phyloP scores from a whole-genome alignment of 257 asterid species.

The Schizonepeta tenuifolia region DNA sequence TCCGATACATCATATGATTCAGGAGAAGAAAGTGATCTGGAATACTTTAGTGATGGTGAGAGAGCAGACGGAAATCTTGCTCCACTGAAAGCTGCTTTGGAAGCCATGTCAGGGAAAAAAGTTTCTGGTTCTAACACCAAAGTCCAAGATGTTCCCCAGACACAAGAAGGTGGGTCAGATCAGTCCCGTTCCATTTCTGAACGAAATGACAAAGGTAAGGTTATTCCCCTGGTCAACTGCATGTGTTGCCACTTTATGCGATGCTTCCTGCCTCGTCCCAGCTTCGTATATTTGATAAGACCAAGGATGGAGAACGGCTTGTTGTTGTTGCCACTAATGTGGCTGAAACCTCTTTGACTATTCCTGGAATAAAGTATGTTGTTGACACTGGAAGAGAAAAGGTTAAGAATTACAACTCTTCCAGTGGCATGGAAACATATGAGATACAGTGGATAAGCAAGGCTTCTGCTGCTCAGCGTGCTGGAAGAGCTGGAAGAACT shows the following conservation, averaged over 20 bases:
- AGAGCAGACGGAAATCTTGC: conserved; percentile 46
- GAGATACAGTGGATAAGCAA: conserved; percentile 95
- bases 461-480: conserved; percentile 97
- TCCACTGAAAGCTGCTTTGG: conserved; percentile 80
- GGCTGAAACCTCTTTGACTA: conserved; percentile 97
- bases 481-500: conserved; percentile 97
- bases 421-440: conserved; percentile 81
- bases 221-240: conserved; percentile 52
- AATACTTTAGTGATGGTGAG: conserved; percentile 51
- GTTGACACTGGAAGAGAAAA: conserved; percentile 97
- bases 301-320: conserved; percentile 77
- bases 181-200: conserved; percentile 33
- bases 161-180: conserved; percentile 40
- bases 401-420: conserved; percentile 74
- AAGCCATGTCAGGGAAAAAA: conserved; percentile 59
- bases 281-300: conserved; percentile 84
- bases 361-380: conserved; percentile 91
- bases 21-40: conserved; percentile 81
- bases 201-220: conserved; percentile 37
- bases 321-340: conserved; percentile 95
- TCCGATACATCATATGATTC: conserved; percentile 64
- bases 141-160: conserved; percentile 34
- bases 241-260: conserved; percentile 86
- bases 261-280: conserved; percentile 98
- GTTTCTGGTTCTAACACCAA: conserved; percentile 33